Conservation (phyloP, 495 filamentous ascomycete genomes). For the Friedmanniomyces simplex region DNA sequence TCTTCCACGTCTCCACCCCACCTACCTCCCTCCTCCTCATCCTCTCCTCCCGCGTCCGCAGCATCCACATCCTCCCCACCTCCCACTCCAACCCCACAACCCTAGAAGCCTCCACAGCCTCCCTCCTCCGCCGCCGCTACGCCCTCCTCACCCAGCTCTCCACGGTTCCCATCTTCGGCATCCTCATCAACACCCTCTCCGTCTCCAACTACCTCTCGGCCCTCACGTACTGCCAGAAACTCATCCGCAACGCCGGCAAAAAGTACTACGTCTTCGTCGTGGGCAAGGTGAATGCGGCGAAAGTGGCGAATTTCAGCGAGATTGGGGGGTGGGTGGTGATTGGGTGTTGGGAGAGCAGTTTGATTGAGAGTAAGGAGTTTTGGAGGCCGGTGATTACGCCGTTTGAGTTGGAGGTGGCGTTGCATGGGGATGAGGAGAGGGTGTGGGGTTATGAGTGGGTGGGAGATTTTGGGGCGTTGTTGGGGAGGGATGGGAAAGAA, state of each 20-base stretch:
- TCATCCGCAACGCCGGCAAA: slow-evolving; percentile 68
- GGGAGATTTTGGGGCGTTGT: slow-evolving; percentile 34
- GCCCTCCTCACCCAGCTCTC: slow-evolving; percentile 70
- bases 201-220: slow-evolving; percentile 82
- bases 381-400: slow-evolving; percentile 83
- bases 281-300: slow-evolving; percentile 89
- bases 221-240: slow-evolving; percentile 55
- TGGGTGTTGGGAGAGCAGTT: slow-evolving; percentile 92
- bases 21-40: slow-evolving; percentile 77
- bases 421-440: slow-evolving; percentile 58
- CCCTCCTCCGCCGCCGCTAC: slow-evolving; percentile 72
- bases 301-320: slow-evolving; percentile 92
- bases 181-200: slow-evolving; percentile 87
- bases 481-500: slow-evolving; percentile 19
- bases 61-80: slow-evolving; percentile 70
- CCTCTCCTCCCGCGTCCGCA: slow-evolving; percentile 68
- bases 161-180: slow-evolving; percentile 77
- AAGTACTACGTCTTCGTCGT: slow-evolving; percentile 95
- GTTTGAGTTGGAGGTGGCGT: slow-evolving; percentile 70
- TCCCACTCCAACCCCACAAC: slow-evolving; percentile 21
- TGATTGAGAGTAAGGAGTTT: slow-evolving; percentile 73
- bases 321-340: slow-evolving; percentile 94
- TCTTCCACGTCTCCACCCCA: slow-evolving; percentile 86
- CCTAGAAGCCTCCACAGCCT: slow-evolving; percentile 42
- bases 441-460: slow-evolving; percentile 38